Evolutionary conservation across 345 rosid species (phyloP), one percentile per base, ranked within the genome.

Genomic region (Populus nigra): DNA sequence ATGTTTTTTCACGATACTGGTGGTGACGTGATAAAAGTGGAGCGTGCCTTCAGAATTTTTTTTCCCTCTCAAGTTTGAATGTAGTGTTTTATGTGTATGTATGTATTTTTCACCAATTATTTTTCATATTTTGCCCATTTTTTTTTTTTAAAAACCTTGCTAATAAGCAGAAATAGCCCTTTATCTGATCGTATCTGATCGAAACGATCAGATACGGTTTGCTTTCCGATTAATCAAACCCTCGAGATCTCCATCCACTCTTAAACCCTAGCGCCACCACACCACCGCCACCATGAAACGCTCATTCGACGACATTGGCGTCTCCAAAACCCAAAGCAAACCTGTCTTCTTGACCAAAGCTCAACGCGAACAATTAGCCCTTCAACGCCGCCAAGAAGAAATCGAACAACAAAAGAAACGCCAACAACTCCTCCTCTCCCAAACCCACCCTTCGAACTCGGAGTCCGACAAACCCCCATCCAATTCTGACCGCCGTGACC

Each of bases 331-430:
- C 61, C 20, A 43, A 23, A 41, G 47, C 31, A 82, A 82, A 43
- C 84, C 84, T 1, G 65, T 77, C 55, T 82, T 82, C 79, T 70
- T 82, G 29, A 78, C 84, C 66, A 82, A 82, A 78, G 81, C 73
- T 29, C 76, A 82, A 61, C 78, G 84, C n/a, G 81, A 83, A 35
- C 73, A 79, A 4, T 78, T 96, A 17, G 98, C 98, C 76, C 93
- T 93, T 45, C 83, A 93, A 57, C 94, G 96, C 86, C 98, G 98
- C 73, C 92, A 91, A 71, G 90, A 89, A 27, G 85, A 88, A 78
- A 77, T 87, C 78, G 86, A 84, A 35, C 73, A 45, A 10, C 84
- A 74, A 65, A 78, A 82, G 72, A 76, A 78, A 36, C 81, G 65
- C 13, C 73, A 74, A 27, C 72, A 82, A 15, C 79, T 61, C 22